Percentiles rank a stretch among this genome's conserved stretches.
Conservation (phyloP, 352 stramenopile species). For the Phytophthora melonis region DNA sequence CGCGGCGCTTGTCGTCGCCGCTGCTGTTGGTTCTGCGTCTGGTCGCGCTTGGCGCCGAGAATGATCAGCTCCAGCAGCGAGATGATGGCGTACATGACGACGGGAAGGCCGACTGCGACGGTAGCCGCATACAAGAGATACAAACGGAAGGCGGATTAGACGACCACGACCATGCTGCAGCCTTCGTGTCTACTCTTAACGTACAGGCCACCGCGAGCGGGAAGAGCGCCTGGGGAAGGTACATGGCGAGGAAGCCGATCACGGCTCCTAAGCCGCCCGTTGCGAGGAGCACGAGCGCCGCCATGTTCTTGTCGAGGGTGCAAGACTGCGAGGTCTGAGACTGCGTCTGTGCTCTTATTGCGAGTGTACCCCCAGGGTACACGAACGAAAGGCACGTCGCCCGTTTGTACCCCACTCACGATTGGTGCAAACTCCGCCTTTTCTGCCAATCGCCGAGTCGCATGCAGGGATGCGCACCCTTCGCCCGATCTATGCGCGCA, state of each 20-base stretch:
- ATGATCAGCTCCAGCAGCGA: constrained; percentile 53
- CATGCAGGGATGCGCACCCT: constrained; percentile 19
- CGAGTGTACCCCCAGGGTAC: constrained; percentile 1
- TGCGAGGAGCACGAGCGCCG: constrained; percentile 19
- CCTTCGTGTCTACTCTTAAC: not conserved
- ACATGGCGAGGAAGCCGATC: constrained; percentile 33
- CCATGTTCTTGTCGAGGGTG: constrained; percentile 20
- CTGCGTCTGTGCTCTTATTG: not conserved
- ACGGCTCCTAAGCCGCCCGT: constrained; percentile 18
- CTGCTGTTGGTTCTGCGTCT: constrained; percentile 11
- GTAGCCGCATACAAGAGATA: not conserved
- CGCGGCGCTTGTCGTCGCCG: constrained; percentile 18
- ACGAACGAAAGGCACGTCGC: constrained; percentile 25
- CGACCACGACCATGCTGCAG: not conserved
- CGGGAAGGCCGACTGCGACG: constrained; percentile 49
- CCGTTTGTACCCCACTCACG: constrained; percentile 14
- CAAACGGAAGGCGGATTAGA: not conserved
- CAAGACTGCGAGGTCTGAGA: not conserved
- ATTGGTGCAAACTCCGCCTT: constrained; percentile 44
- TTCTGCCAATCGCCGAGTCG: constrained; percentile 31
- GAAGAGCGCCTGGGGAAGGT: constrained; percentile 34
- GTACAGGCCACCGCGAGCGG: constrained; percentile 42
- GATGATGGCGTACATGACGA: constrained; percentile 65
- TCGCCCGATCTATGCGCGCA: constrained; percentile 27
- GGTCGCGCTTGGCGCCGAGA: constrained; percentile 37